phyloP scores from a whole-genome alignment of 1,284 basidiomycete genomes.

The Takashimella tepidaria region DNA sequence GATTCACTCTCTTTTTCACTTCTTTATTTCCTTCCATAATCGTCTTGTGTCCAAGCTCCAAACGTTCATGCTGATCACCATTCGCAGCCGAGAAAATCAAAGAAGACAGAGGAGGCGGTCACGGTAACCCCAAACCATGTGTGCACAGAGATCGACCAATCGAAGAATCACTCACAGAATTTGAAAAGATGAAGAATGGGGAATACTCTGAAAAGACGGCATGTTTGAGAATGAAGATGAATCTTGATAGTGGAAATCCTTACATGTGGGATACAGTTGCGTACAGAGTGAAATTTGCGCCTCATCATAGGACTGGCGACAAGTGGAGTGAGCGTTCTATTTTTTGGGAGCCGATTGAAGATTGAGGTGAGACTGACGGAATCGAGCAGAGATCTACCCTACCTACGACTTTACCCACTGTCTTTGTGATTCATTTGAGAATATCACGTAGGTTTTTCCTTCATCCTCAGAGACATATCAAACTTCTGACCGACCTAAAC shows the following conservation, averaged over 20 bases:
- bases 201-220: conserved; percentile 85
- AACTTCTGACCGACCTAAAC: conserved; percentile 3
- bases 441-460: conserved; percentile 85
- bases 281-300: conserved; percentile 84
- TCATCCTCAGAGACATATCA: no score
- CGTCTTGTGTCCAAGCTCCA: no score
- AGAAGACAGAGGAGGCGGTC: conserved; percentile 74
- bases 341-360: background rate
- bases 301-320: conserved; percentile 88
- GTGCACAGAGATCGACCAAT: conserved; percentile 76
- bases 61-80: conserved; percentile 3
- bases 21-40: no score
- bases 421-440: conserved; percentile 96
- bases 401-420: conserved; percentile 99
- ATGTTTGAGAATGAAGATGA: conserved; percentile 96
- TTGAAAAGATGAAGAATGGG: conserved; percentile 89
- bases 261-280: conserved; percentile 99
- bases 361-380: background rate
- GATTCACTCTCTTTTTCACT: no score
- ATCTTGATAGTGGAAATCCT: conserved; percentile 86
- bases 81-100: conserved; percentile 81
- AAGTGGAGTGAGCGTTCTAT: conserved; percentile 65
- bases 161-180: conserved; percentile 79
- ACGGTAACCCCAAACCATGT: conserved; percentile 80
- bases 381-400: conserved; percentile 55